Evolutionary conservation across 2,329 filamentous ascomycete genomes (phyloP).

Genomic region (Aspergillus fischeri): DNA sequence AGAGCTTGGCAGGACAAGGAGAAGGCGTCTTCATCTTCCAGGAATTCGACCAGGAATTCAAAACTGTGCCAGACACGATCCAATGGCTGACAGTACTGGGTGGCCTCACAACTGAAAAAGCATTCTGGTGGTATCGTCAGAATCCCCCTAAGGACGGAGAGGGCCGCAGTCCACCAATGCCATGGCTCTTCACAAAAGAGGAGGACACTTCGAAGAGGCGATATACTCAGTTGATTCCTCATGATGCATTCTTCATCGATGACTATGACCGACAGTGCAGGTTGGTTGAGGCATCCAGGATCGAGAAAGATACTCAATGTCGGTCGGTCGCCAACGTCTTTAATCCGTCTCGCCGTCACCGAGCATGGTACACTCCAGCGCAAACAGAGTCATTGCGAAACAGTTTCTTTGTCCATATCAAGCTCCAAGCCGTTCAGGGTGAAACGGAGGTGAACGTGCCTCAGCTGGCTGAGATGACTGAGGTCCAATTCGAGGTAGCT

Average conservation of each 20-base stretch:
- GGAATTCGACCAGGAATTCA: neutral
- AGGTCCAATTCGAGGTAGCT: too few species aligned
- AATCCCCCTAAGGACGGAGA: neutral
- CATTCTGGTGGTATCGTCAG: neutral
- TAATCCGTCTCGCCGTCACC: too few species aligned
- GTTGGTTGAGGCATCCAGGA: neutral
- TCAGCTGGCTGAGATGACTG: too few species aligned
- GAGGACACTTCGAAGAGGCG: neutral
- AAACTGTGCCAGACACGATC: neutral
- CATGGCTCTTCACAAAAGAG: neutral
- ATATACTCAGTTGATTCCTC: neutral
- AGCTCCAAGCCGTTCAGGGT: too few species aligned
- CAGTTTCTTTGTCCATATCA: too few species aligned
- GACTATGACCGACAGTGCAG: neutral
- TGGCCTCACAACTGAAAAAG: neutral
- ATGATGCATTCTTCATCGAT: neutral
- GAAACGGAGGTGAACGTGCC: too few species aligned
- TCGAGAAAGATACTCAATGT: too few species aligned
- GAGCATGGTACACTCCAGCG: too few species aligned
- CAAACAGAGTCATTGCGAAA: too few species aligned
- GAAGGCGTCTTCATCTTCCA: neutral
- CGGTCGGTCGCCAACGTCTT: too few species aligned
- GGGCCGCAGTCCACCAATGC: neutral
- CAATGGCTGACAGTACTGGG: neutral
- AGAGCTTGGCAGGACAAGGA: neutral